Evolutionary conservation across 148 eudicot species (phyloP).

Genomic region (Heliosperma pusillum): DNA sequence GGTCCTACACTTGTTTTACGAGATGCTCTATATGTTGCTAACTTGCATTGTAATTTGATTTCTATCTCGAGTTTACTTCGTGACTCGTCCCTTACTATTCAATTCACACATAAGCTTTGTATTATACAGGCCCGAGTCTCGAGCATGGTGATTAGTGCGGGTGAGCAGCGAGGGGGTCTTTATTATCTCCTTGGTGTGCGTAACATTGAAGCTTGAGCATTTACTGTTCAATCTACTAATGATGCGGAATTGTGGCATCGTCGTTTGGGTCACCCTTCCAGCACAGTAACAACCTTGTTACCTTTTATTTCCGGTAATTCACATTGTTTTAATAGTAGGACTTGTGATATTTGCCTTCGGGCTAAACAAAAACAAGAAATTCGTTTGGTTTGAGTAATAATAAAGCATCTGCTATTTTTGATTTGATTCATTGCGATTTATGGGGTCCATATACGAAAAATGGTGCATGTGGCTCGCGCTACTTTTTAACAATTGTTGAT

Average conservation of each 20-base stretch:
- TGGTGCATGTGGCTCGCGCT: too few species aligned
- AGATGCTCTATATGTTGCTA: not conserved
- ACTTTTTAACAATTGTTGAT: too few species aligned
- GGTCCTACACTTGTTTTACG: not conserved
- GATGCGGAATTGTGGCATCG: not conserved
- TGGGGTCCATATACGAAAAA: too few species aligned
- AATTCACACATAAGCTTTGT: not conserved
- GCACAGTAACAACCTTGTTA: not conserved
- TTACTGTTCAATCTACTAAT: too few species aligned
- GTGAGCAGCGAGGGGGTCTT: too few species aligned
- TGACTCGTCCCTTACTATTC: not conserved
- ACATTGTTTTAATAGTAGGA: too few species aligned
- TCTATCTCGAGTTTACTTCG: not conserved
- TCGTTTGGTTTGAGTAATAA: too few species aligned
- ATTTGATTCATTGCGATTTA: too few species aligned
- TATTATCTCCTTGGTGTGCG: not conserved
- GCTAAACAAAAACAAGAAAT: too few species aligned
- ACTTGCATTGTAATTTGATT: not conserved
- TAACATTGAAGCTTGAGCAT: not conserved
- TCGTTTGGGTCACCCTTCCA: not conserved
- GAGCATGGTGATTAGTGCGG: not conserved
- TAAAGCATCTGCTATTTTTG: too few species aligned
- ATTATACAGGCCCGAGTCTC: not conserved
- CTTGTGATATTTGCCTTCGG: too few species aligned
- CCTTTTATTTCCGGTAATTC: not conserved